Percentiles rank a stretch among this genome's conserved stretches.
These are phyloP conservation scores for Talaromyces rugulosus DNA, from an alignment of 2,329 filamentous ascomycete genomes.

Conservation along the genomic window DNA sequence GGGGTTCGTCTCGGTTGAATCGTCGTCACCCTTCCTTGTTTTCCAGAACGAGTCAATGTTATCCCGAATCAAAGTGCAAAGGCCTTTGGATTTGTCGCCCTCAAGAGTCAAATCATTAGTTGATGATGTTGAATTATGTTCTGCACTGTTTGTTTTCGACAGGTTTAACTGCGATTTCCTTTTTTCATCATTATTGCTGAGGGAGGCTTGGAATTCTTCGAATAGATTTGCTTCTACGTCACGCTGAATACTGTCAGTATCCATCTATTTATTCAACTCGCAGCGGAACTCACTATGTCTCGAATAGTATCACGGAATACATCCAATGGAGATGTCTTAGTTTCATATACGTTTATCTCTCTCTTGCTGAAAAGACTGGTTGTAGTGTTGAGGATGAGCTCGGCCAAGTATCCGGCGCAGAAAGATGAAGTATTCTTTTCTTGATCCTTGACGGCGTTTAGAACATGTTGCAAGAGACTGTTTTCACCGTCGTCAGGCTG, in stretches of 20 bases:
- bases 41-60: background rate
- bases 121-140: background rate
- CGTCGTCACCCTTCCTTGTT: background rate
- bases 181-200: background rate
- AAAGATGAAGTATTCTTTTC: background rate
- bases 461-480: background rate
- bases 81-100: background rate
- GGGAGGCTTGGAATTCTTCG: background rate
- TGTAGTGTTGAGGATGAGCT: conserved; percentile 10
- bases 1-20: background rate
- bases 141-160: background rate
- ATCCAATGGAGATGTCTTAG: conserved; percentile 11
- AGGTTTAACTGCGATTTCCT: background rate
- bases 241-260: background rate
- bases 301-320: conserved; percentile 13
- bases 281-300: conserved; percentile 8
- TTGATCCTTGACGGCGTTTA: conserved; percentile 1
- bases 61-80: background rate
- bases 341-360: background rate
- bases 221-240: conserved; percentile 6
- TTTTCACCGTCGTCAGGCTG: conserved; percentile 7
- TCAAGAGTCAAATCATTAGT: background rate
- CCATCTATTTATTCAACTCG: background rate
- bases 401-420: conserved; percentile 4
- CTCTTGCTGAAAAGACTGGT: conserved; percentile 6